Base-by-base conservation (phyloP, 257 asterid species). In the Fraxinus excelsior region DNA sequence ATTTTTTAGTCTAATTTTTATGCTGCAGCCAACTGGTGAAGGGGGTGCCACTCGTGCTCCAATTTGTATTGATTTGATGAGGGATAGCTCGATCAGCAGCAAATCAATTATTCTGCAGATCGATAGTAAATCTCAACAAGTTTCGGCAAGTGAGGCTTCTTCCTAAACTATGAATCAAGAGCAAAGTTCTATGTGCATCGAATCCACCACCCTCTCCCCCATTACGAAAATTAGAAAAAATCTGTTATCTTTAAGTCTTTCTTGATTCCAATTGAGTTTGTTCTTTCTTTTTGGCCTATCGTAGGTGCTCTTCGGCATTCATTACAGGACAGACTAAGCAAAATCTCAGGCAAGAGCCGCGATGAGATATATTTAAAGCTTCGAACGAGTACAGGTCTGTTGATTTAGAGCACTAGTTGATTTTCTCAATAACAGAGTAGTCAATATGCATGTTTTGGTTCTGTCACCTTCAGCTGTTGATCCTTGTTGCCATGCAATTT, bases 1-100 rank as follows among this genome's bases (percentile, higher is more conserved):
- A 56, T 0, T 8, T 49, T 72, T 60, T 7, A 58, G 19, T 46
- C 21, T 64, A 9, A 31, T 49, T 23, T 60, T 67, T 26, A 60
- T 69, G 80, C 82, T 71, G 60, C 86, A 95, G 99, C 99, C 99
- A 70, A 95, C 99, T 78, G 99, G 99, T 71, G 99, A 95, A 90
- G 98, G 99, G 76, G 99, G 99, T 38, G 99, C 98, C 72, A 95
- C 99, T 58, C 99, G 99, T 53, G 97, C 99, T 83, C 97, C 99
- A 71, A 95, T 95, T 83, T 89, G 97, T 82, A 85, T 95, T 74
- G 99, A 95, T 82, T 85, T 95, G 85, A 83, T 86, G 58, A 81
- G 96, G 87, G 98, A 91, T 80, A 82, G 90, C 80, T 92, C 97
- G 3, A 86, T 95, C 79, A 93, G 94, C 88, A 90, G 89, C 91